Evolutionary conservation across 768 basidiomycete genomes (phyloP).

Genomic region (Crepidotus variabilis): DNA sequence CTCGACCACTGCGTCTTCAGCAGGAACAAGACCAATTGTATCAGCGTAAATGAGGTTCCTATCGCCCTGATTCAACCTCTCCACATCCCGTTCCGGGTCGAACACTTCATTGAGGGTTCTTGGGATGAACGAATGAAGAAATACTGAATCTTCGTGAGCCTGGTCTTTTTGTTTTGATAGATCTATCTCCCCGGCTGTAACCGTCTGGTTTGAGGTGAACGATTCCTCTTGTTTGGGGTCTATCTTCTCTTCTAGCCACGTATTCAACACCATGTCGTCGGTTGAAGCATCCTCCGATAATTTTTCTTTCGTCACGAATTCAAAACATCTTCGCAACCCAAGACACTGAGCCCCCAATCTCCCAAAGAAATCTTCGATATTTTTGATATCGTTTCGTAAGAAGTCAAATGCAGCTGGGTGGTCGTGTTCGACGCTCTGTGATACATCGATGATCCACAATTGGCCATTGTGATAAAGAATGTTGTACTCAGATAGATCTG

Average conservation of each 20-base stretch:
- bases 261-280: slow-evolving; percentile 33
- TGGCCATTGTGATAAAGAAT: slow-evolving; percentile 82
- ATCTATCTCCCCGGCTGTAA: slow-evolving; percentile 6
- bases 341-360: slow-evolving; percentile 71
- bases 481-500: slow-evolving; percentile 98
- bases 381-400: slow-evolving; percentile 85
- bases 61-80: slow-evolving; percentile 65
- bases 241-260: slow-evolving; percentile 42
- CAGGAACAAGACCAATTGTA: slow-evolving; percentile 73
- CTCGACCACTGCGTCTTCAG: slow-evolving; percentile 5
- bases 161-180: slow-evolving; percentile 20
- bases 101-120: slow-evolving; percentile 88
- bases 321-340: slow-evolving; percentile 80
- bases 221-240: slow-evolving; percentile 1
- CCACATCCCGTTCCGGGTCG: slow-evolving; percentile 92
- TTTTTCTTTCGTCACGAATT: slow-evolving; percentile 73
- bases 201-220: slow-evolving; percentile 10
- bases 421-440: slow-evolving; percentile 97
- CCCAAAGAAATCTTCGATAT: slow-evolving; percentile 90
- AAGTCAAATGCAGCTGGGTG: slow-evolving; percentile 97
- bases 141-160: slow-evolving; percentile 83
- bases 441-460: slow-evolving; percentile 95
- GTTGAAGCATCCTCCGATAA: slow-evolving; percentile 30
- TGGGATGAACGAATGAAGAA: slow-evolving; percentile 90
- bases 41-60: slow-evolving; percentile 78